A percentile compares a stretch with the other conserved stretches of the same genome.
Evolutionary conservation across 345 rosid genomes (phyloP).

Genomic region (Syzygium aromaticum): DNA sequence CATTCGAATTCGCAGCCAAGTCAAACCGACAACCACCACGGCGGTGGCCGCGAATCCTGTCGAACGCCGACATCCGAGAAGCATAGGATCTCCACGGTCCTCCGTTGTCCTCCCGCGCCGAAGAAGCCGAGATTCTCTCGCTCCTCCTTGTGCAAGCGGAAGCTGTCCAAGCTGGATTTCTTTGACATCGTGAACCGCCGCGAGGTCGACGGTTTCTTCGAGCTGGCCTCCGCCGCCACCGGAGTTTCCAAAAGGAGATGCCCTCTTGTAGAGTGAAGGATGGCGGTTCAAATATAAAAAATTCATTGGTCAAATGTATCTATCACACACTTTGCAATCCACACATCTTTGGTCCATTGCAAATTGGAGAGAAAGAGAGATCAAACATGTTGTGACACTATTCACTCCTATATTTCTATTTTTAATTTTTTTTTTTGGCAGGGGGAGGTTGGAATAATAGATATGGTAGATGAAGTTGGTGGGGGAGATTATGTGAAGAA

Average conservation of each 20-base stretch:
- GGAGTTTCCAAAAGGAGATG: not conserved
- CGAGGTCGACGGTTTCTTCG: conserved; percentile 25
- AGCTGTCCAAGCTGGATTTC: conserved; percentile 26
- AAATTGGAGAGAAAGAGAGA: not conserved
- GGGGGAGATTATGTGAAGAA: not conserved
- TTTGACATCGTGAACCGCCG: conserved; percentile 20
- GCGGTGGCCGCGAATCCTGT: not conserved
- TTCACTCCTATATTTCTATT: no score
- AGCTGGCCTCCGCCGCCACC: not conserved
- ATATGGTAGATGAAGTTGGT: not conserved
- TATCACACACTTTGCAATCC: not conserved
- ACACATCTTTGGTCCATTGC: not conserved
- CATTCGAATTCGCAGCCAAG: not conserved
- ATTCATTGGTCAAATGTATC: not conserved
- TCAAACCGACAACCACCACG: no score
- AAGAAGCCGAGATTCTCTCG: conserved; percentile 11
- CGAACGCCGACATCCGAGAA: conserved; percentile 15
- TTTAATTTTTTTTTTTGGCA: not conserved
- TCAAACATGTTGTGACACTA: not conserved
- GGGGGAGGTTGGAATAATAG: not conserved
- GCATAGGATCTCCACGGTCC: conserved; percentile 20
- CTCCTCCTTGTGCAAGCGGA: conserved; percentile 24
- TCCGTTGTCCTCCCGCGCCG: conserved; percentile 31
- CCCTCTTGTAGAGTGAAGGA: not conserved
- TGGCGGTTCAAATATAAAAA: not conserved